Base-by-base conservation (phyloP, 2,329 filamentous ascomycete genomes). In the Ophiocordyceps robertsii region DNA sequence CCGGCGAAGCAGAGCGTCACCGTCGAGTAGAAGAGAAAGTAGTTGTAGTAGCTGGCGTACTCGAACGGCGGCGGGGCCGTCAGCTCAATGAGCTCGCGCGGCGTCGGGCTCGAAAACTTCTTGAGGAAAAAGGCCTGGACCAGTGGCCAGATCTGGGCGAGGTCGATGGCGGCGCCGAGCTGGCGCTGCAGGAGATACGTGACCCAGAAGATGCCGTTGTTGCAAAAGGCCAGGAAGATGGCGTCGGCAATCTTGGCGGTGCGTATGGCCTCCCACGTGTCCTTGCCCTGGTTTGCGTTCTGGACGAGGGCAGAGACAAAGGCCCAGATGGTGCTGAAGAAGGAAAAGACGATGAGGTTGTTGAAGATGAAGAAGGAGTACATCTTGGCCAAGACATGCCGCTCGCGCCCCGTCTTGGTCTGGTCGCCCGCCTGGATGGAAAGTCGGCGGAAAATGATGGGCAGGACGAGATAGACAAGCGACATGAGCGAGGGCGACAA, bases 281-380 rank as follows among this genome's bases (percentile, higher is more conserved):
- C 70, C 16, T 70, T 64, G 33, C 77, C 73, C 0, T 71, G 62
- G 4, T 70, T 60, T 0, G 76, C 76, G 37, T 72, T 64, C 3
- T 74, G 57, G 38, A 89, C 66, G 32, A 94, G 77, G 5, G 68
- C 68, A 1, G 78, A 65, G 9, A 88, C 68, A 53, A 89, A 88
- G 1, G 69, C 68, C 78, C 86, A 95, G 14, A 88, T 64, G 2
- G 85, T 80, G 37, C 84, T 86, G 61, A 96, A 96, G 13, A 95
- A 69, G 11, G 89, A 95, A 62, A 96, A 96, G 44, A 96, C 80
- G 50, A 98, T 69, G 43, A 98, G 64, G 57, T 96, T 96, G 73
- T 98, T 98, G 70, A 98, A 88, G 41, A 95, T 77, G 62, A 98
- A 98, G 67, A 98, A 98, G 16, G 84, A 75, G 63, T 93, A 98